These are phyloP conservation scores for Podila verticillata DNA, from an alignment of 192 early-diverging fungal genomes.

Conservation along the genomic window DNA sequence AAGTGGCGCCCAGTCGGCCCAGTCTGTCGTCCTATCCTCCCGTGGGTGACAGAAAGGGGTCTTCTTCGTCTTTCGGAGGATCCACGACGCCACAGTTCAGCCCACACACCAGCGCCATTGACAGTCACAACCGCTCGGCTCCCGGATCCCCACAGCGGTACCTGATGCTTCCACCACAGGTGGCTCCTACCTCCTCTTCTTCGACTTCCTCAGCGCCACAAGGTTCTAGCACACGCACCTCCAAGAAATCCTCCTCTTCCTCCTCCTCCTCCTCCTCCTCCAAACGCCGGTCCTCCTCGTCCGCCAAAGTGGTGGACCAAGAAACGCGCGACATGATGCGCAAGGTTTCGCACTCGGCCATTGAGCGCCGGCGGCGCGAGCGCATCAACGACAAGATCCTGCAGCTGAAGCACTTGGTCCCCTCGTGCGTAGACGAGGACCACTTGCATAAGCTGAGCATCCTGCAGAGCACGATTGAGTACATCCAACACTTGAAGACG, in stretches of 20 bases:
- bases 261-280: neutral
- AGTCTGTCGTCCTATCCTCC: neutral
- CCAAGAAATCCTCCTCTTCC: neutral
- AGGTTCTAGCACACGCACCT: neutral
- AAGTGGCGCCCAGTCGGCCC: neutral
- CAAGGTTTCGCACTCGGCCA: conserved; percentile 84
- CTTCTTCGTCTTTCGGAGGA: conserved; percentile 1
- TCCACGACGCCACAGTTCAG: conserved; percentile 5
- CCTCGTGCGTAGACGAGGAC: conserved; percentile 70
- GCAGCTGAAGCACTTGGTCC: conserved; percentile 78
- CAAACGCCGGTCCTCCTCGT: conserved; percentile 28
- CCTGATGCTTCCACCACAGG: conserved; percentile 38
- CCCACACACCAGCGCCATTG: conserved; percentile 5
- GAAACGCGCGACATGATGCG: conserved; percentile 72
- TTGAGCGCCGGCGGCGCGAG: conserved; percentile 85
- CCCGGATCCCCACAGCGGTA: conserved; percentile 29
- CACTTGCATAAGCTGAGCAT: conserved; percentile 78
- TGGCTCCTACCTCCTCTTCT: neutral
- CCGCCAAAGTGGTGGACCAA: conserved; percentile 53
- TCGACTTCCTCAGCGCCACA: conserved; percentile 12
- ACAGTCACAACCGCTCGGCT: conserved; percentile 17
- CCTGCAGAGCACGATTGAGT: conserved; percentile 77
- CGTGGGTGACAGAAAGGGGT: neutral
- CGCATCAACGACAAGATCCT: conserved; percentile 86
- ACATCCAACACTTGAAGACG: conserved; percentile 66